Base-by-base conservation (phyloP, 1,284 basidiomycete species). In the Ustilago bromivora region DNA sequence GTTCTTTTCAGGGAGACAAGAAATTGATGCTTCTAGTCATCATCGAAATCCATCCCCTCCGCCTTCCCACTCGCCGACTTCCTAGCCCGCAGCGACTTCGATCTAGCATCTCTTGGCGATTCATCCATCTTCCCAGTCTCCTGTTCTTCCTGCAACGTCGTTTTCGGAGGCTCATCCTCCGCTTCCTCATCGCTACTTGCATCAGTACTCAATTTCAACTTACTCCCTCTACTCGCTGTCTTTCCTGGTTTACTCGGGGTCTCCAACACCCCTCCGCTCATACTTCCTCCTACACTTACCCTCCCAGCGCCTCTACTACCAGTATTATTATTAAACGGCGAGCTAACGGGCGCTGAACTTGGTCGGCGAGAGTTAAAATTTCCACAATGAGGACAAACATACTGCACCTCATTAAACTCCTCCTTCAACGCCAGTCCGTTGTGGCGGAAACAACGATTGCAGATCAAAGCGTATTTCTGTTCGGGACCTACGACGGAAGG, bases 341-440 rank as follows among this genome's bases (percentile, higher is more conserved):
- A 85, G 28, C 82, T 74, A 34, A 84, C 75, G n/a, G 84, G 84
- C 4, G 68, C 76, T 7, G 70, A 78, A 15, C 84, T 85, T 2
- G 84, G 84, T 15, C 84, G 58, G 2, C 81, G 71, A 0, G 89
- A 87, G 79, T 94, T 94, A 86, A 94, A 92, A 81, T 90, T 89
- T 15, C 90, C 90, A 82, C 92, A 94, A 81, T 91, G 91, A 0
- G 90, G 91, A 80, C 92, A 94, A 53, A 90, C 86, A 80, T 92
- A 94, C 87, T 93, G 94, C 60, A 94, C 91, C 72, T 94, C 92
- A 81, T 94, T 92, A 91, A 94, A 97, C 86, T 94, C 90, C 69
- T 91, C 92, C 86, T 95, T 93, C 71, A 93, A 92, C 4, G 96
- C 93, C 10, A 99, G 89, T 0, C 96, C 96, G 82, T 99, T 99